Evolutionary conservation across 1,284 basidiomycete species (phyloP), one percentile per base, ranked within the genome.

Genomic region (Puccinia horiana): DNA sequence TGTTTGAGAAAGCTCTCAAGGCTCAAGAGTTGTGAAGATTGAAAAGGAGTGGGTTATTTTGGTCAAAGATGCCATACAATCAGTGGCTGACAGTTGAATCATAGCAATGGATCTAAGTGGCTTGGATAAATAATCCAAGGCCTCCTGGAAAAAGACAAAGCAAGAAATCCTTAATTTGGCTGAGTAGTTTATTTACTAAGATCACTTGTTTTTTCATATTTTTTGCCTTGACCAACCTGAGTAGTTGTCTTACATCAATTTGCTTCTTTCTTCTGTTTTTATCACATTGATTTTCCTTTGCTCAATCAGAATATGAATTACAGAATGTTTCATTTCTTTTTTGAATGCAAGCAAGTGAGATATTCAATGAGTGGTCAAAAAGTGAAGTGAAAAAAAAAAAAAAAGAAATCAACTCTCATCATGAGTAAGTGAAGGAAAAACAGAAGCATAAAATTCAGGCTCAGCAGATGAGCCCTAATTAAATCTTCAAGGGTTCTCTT

Each of bases 381-480:
- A 83, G 32, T 72, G 47, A 54, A 44, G 47, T 56, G 72, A 77
- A 80, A 54, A 47, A 72, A 63, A 67, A 23, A 63, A 26, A 63
- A 58, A 42, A 56, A 52, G 32, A 69, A 35, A 35, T 26, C 29
- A 40, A 42, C n/a, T n/a, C n/a, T n/a, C n/a, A n/a, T n/a, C n/a
- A 79, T 63, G 54, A 52, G 16, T 37, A 77, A 81, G 74, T 56
- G 54, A 37, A 70, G 42, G 52, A 58, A 80, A 76, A 37, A 56
- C 72, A 77, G 32, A 35, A 56, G 54, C n/a, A 52, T 49, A 49
- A 74, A 35, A 29, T 23, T 75, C 5, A 8, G 9, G 9, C n/a
- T 29, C 20, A n/a, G 90, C 95, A 88, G 85, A 98, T 96, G 92
- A 88, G 98, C n/a, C n/a, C n/a, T n/a, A n/a, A n/a, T n/a, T n/a